phyloP scores from a whole-genome alignment of 306 rosid species.

The Ceratonia siliqua region DNA sequence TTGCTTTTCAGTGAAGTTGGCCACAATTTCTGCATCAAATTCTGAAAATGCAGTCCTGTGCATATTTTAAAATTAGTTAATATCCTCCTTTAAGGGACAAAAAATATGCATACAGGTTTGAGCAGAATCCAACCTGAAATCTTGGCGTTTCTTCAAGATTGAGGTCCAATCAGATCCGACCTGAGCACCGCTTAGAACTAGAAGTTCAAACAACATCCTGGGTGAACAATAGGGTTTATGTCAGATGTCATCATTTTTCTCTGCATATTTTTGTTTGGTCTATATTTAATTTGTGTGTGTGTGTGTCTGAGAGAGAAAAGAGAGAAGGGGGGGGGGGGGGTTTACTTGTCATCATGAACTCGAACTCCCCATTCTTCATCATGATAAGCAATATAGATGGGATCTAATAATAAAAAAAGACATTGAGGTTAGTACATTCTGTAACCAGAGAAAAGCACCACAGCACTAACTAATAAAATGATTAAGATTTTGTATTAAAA shows the following conservation, averaged over 20 bases:
- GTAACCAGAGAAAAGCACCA: not conserved
- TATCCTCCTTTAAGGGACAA: not conserved
- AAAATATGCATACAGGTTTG: not conserved
- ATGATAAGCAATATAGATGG: slow-evolving; percentile 94
- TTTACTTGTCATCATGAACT: slow-evolving; percentile 95
- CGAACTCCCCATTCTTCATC: slow-evolving; percentile 99
- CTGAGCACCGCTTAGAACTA: slow-evolving; percentile 86
- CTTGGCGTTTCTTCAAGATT: slow-evolving; percentile 84
- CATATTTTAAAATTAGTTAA: slow-evolving; percentile 26
- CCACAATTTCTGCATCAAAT: slow-evolving; percentile 79
- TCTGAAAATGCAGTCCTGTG: slow-evolving; percentile 85
- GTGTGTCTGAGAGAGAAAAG: slow-evolving; percentile 1
- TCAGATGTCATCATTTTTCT: slow-evolving; percentile 32
- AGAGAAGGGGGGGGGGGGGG: slow-evolving; percentile 16
- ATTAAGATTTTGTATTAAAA: not conserved
- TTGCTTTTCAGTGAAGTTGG: slow-evolving; percentile 77
- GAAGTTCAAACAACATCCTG: slow-evolving; percentile 88
- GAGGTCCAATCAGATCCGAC: slow-evolving; percentile 99
- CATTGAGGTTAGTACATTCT: slow-evolving; percentile 13
- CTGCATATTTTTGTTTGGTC: not conserved
- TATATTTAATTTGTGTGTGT: not conserved
- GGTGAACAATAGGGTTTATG: slow-evolving; percentile 26
- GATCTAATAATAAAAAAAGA: slow-evolving; percentile 54
- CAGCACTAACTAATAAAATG: not conserved
- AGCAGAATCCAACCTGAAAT: slow-evolving; percentile 57